Conservation (phyloP, 371 early-diverging fungal species). For the Rhizopus delemar region DNA sequence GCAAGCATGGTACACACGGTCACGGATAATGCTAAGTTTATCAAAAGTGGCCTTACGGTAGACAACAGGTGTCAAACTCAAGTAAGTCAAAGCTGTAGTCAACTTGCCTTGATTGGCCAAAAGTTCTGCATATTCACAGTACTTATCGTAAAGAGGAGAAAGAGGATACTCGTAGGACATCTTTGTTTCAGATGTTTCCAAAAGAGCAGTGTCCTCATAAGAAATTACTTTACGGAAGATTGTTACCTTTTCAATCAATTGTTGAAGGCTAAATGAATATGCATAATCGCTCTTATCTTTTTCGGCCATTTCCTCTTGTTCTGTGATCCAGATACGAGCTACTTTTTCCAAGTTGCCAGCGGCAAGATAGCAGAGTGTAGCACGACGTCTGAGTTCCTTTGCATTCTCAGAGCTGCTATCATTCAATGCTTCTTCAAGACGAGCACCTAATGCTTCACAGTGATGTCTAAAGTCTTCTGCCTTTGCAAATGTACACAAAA, state of each 20-base stretch:
- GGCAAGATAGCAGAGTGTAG: slow-evolving; percentile 87
- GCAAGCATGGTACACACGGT: slow-evolving; percentile 73
- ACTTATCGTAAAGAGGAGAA: slow-evolving; percentile 79
- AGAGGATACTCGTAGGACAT: slow-evolving; percentile 58
- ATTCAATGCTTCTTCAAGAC: slow-evolving; percentile 60
- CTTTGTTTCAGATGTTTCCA: slow-evolving; percentile 57
- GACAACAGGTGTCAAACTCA: slow-evolving; percentile 69
- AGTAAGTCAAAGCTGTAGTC: slow-evolving; percentile 71
- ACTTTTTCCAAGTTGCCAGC: slow-evolving; percentile 89
- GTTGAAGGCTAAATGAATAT: slow-evolving; percentile 59
- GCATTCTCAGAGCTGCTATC: slow-evolving; percentile 41
- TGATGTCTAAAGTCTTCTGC: slow-evolving; percentile 72
- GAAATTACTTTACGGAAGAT: slow-evolving; percentile 89
- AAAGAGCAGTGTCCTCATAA: slow-evolving; percentile 55
- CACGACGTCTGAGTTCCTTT: slow-evolving; percentile 55
- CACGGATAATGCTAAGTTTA: slow-evolving; percentile 66
- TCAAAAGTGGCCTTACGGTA: slow-evolving; percentile 60
- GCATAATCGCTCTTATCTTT: slow-evolving; percentile 24
- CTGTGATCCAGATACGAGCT: slow-evolving; percentile 79
- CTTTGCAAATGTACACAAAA: slow-evolving; percentile 90
- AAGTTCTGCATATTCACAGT: slow-evolving; percentile 83
- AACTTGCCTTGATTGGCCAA: slow-evolving; percentile 78
- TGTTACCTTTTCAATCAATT: slow-evolving; percentile 87
- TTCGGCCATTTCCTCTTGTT: slow-evolving; percentile 48
- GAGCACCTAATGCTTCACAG: slow-evolving; percentile 70